Evolutionary conservation across 371 early-diverging fungal species (phyloP).

Genomic region (Mucor lusitanicus): DNA sequence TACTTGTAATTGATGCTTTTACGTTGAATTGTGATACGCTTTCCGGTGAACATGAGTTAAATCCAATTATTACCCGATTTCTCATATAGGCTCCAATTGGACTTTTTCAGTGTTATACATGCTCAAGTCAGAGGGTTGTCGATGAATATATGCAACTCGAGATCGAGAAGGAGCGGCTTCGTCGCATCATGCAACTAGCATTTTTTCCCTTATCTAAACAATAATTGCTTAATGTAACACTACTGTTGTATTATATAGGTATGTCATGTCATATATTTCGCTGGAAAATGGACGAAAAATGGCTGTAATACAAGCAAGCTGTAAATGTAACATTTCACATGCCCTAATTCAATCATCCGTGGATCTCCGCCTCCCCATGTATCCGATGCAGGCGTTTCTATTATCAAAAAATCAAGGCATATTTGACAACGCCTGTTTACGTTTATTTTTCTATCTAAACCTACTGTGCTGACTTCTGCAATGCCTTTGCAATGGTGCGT

Average conservation of each 20-base stretch:
- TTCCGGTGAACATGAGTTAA: background rate
- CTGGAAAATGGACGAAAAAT: too few species aligned
- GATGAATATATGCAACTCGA: background rate
- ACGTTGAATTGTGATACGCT: background rate
- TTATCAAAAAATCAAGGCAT: background rate
- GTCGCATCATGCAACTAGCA: background rate
- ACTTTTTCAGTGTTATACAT: background rate
- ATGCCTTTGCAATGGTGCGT: conserved; percentile 54
- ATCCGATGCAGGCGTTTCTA: background rate
- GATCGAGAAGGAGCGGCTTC: background rate
- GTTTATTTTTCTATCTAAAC: background rate
- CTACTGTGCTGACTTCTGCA: conserved; percentile 23
- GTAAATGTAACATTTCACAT: background rate
- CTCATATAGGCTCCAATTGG: background rate
- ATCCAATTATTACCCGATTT: background rate
- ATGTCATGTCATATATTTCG: background rate
- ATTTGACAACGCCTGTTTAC: background rate
- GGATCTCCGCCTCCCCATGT: background rate
- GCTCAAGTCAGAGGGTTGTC: background rate
- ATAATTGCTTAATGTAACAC: background rate
- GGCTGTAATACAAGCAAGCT: too few species aligned
- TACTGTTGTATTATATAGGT: background rate
- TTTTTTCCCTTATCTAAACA: background rate
- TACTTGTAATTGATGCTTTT: background rate
- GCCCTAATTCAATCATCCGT: background rate